phyloP scores from a whole-genome alignment of 2,329 filamentous ascomycete species.

The Talaromyces albobiverticillius region DNA sequence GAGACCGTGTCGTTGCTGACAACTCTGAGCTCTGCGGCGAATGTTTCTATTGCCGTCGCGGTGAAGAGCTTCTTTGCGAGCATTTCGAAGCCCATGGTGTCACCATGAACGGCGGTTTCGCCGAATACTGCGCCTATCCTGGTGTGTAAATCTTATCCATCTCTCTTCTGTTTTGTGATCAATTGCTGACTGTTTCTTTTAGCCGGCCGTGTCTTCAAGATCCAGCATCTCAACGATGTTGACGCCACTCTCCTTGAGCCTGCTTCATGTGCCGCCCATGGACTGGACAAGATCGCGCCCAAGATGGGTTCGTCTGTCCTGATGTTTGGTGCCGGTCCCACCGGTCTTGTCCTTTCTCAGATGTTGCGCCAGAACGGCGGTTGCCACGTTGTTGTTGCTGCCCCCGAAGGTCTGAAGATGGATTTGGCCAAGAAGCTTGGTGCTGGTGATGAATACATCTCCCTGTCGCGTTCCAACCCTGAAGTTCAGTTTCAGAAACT shows the following conservation, averaged over 20 bases:
- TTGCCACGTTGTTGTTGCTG: conserved; percentile 67
- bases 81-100: conserved; percentile 63
- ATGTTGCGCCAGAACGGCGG: conserved; percentile 64
- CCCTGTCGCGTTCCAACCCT: conserved; percentile 50
- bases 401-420: conserved; percentile 67
- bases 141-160: conserved; percentile 20
- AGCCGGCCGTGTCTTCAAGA: conserved; percentile 60
- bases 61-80: conserved; percentile 66
- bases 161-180: not conserved
- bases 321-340: conserved; percentile 66
- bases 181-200: conserved; percentile 15
- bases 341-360: conserved; percentile 62
- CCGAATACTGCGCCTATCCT: conserved; percentile 62
- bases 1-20: conserved; percentile 60
- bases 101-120: conserved; percentile 66
- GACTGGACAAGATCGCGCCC: conserved; percentile 65
- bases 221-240: conserved; percentile 62
- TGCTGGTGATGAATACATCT: conserved; percentile 49
- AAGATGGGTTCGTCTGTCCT: conserved; percentile 62
- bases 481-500: conserved; percentile 60
- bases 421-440: conserved; percentile 56
- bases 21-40: conserved; percentile 62
- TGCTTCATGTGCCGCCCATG: conserved; percentile 66
- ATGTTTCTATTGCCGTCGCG: conserved; percentile 71
- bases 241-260: conserved; percentile 68